Evolutionary conservation across 805 yeast species (phyloP).

Genomic region (Candida rishiriensis): DNA sequence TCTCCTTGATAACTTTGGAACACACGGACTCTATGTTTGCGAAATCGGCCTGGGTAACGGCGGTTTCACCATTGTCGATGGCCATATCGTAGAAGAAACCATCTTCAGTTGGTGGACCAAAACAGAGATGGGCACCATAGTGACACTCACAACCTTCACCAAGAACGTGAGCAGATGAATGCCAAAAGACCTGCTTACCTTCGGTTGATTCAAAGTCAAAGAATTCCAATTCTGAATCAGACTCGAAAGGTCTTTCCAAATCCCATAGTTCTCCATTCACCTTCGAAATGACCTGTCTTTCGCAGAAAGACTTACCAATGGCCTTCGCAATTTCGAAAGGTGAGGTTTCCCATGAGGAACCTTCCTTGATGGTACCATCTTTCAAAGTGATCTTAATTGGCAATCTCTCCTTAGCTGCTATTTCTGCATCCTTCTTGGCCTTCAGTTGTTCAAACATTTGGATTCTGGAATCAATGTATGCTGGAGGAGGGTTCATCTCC

Average conservation of each 20-base stretch:
- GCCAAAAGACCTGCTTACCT: slow-evolving; percentile 97
- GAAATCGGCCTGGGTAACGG: slow-evolving; percentile 80
- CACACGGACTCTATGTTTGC: slow-evolving; percentile 79
- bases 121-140: slow-evolving; percentile 86
- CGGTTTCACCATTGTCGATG: slow-evolving; percentile 68
- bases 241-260: slow-evolving; percentile 87
- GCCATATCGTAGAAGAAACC: slow-evolving; percentile 98
- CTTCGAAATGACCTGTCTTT: slow-evolving; percentile 86
- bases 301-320: slow-evolving; percentile 84
- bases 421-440: slow-evolving; percentile 67
- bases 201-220: slow-evolving; percentile 91
- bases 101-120: slow-evolving; percentile 96
- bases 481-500: slow-evolving; percentile 73
- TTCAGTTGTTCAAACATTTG: slow-evolving; percentile 75
- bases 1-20: slow-evolving; percentile 86
- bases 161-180: slow-evolving; percentile 94
- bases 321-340: slow-evolving; percentile 81
- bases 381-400: slow-evolving; percentile 77
- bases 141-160: slow-evolving; percentile 99
- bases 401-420: slow-evolving; percentile 52
- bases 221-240: slow-evolving; percentile 63
- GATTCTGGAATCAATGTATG: slow-evolving; percentile 74
- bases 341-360: slow-evolving; percentile 81
- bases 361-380: slow-evolving; percentile 79
- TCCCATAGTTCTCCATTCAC: slow-evolving; percentile 94